Percentiles rank a stretch among this genome's conserved stretches.
Conservation (phyloP, 164 flowering plant genomes). For the Aristolochia californica region DNA sequence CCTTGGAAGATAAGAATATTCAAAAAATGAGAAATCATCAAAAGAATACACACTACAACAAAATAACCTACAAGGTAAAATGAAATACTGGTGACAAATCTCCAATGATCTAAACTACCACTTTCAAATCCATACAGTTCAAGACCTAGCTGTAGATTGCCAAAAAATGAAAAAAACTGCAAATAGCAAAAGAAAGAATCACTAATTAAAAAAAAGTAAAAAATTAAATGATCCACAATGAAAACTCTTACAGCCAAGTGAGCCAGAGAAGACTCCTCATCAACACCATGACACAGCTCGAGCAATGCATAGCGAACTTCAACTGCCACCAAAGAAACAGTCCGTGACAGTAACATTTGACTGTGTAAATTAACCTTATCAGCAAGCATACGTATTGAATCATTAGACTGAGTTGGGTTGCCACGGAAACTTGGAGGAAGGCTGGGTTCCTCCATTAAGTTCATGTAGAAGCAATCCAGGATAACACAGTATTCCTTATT, state of each 20-base stretch:
- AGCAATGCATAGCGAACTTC: constrained; percentile 67
- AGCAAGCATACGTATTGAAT: constrained; percentile 64
- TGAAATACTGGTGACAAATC: no score
- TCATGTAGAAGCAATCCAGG: constrained; percentile 61
- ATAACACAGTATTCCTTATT: constrained; percentile 78
- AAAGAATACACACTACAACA: no score
- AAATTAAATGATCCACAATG: not conserved
- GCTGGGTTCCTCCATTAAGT: constrained; percentile 64
- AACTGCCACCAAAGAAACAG: constrained; percentile 64
- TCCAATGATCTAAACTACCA: no score
- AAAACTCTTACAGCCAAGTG: constrained; percentile 63
- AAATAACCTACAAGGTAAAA: no score
- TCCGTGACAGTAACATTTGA: constrained; percentile 68
- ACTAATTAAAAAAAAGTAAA: not conserved
- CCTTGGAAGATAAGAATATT: no score
- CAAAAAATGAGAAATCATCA: no score
- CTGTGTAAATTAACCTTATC: constrained; percentile 87
- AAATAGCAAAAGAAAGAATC: not conserved
- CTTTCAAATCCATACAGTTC: no score
- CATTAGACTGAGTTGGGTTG: constrained; percentile 43
- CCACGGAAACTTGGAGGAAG: constrained; percentile 91
- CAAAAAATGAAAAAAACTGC: not conserved
- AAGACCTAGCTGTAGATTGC: no score
- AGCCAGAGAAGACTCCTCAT: constrained; percentile 79
- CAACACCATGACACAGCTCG: constrained; percentile 67